Conservation (phyloP, 306 rosid genomes). For the Vigna trinervia region DNA sequence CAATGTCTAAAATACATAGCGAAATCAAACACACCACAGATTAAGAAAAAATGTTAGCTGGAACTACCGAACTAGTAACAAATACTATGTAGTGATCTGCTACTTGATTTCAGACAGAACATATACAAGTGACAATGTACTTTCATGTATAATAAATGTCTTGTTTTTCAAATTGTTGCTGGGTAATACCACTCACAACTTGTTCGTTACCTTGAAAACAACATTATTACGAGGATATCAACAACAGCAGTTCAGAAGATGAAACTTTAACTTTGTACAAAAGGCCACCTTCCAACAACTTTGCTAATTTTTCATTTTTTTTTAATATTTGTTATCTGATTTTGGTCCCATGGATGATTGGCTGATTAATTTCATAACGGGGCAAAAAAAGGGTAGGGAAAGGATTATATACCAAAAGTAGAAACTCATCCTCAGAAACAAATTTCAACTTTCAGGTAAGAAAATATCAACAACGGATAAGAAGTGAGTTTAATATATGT, state of each 20-base stretch:
- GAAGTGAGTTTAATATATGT: background rate
- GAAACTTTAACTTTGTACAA: background rate
- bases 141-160: background rate
- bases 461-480: conserved; percentile 14
- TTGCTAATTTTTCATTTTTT: background rate
- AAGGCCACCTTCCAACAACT: background rate
- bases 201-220: background rate
- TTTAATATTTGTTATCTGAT: background rate
- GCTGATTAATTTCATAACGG: background rate
- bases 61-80: background rate
- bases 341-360: background rate
- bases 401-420: conserved; percentile 3
- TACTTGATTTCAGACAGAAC: background rate
- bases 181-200: background rate
- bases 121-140: background rate
- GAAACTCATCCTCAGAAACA: background rate
- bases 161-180: background rate
- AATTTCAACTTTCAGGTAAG: background rate
- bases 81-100: background rate
- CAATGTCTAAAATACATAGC: background rate
- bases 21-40: background rate
- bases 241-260: background rate
- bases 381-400: background rate
- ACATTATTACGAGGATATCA: background rate
- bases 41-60: background rate